These are phyloP conservation scores for Paxillus involutus DNA, from an alignment of 768 basidiomycete genomes.

Conservation along the genomic window DNA sequence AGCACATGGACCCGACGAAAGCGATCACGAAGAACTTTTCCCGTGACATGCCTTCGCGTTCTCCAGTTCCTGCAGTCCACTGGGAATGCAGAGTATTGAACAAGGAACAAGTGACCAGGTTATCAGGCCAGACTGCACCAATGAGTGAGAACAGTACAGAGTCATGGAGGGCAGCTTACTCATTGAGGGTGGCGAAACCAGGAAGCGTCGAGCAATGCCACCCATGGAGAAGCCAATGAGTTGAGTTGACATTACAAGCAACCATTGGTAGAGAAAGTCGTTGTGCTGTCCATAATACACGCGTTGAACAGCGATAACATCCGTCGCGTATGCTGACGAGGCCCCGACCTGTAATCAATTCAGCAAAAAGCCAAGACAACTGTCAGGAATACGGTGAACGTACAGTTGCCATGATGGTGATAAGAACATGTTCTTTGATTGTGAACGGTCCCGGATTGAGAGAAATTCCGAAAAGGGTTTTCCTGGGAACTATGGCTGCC, in stretches of 20 bases:
- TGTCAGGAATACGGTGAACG: constrained; percentile 8
- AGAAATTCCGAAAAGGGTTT: constrained; percentile 26
- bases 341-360: constrained; percentile 14
- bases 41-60: too few relatives aligned
- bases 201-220: constrained; percentile 53
- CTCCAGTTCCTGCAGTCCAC: too few relatives aligned
- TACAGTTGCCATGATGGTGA: constrained; percentile 62
- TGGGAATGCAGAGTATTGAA: too few relatives aligned
- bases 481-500: constrained; percentile 51
- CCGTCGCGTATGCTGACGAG: constrained; percentile 27
- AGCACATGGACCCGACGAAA: too few relatives aligned
- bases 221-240: constrained; percentile 10
- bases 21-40: too few relatives aligned
- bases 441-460: constrained; percentile 45
- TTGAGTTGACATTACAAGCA: constrained; percentile 11
- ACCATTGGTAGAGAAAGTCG: constrained; percentile 13
- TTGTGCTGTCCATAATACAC: constrained; percentile 33
- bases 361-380: background rate
- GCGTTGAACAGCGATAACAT: constrained; percentile 44
- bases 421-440: constrained; percentile 68
- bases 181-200: constrained; percentile 52
- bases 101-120: too few relatives aligned
- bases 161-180: too few relatives aligned
- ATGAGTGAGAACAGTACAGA: too few relatives aligned
- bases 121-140: too few relatives aligned